These are phyloP conservation scores for Protomyces lactucae-debilis DNA, from an alignment of 1,139 yeast species.

Conservation along the genomic window DNA sequence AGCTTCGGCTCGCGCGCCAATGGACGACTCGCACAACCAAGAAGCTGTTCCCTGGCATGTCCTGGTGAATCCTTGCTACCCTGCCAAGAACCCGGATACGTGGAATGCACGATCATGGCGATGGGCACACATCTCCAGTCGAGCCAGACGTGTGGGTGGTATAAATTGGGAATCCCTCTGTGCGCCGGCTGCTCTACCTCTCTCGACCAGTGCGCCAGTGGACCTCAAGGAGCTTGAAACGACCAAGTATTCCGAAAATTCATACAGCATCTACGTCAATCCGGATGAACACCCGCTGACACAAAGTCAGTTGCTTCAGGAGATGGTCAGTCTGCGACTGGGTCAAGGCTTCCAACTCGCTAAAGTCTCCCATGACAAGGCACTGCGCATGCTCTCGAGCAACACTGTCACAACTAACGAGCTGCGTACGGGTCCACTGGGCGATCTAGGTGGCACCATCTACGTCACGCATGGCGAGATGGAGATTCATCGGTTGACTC, in stretches of 20 bases:
- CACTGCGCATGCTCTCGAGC: neutral
- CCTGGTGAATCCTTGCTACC: constrained; percentile 64
- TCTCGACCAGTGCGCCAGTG: constrained; percentile 74
- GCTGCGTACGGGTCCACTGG: constrained; percentile 39
- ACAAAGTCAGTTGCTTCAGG: constrained; percentile 64
- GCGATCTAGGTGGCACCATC: constrained; percentile 55
- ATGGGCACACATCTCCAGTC: constrained; percentile 60
- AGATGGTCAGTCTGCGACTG: constrained; percentile 79
- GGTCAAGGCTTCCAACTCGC: constrained; percentile 71
- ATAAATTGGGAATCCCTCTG: constrained; percentile 91
- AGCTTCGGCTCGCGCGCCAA: neutral
- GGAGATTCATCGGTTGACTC: constrained; percentile 76
- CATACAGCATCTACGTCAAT: constrained; percentile 59
- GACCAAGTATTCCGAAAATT: constrained; percentile 46
- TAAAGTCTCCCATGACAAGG: neutral
- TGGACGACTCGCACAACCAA: neutral
- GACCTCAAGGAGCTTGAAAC: constrained; percentile 53
- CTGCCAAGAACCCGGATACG: constrained; percentile 48
- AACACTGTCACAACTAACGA: neutral
- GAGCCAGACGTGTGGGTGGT: constrained; percentile 39
- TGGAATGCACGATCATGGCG: constrained; percentile 52
- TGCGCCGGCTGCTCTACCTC: constrained; percentile 88
- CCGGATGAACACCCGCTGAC: constrained; percentile 51
- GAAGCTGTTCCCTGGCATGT: constrained; percentile 50
- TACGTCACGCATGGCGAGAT: constrained; percentile 66